These are phyloP conservation scores for Yamadazyma oceani DNA, from an alignment of 1,139 yeast species.

Conservation along the genomic window DNA sequence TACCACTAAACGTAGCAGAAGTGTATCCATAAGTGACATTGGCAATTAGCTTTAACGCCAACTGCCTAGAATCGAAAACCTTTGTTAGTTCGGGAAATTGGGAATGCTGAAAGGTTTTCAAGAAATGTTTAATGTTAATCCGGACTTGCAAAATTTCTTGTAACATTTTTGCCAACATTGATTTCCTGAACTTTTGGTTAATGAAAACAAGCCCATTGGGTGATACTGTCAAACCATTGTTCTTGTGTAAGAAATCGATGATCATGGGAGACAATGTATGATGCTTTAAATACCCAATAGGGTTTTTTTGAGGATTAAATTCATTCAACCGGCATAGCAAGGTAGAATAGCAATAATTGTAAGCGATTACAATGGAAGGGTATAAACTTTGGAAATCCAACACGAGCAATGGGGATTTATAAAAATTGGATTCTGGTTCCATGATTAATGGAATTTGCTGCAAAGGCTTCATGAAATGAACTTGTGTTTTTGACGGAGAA, in stretches of 20 bases:
- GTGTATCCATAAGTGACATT: conserved; percentile 96
- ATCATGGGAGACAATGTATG: conserved; percentile 58
- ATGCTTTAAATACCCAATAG: conserved; percentile 39
- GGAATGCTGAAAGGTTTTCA: conserved; percentile 52
- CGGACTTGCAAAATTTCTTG: conserved; percentile 79
- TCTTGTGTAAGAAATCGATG: conserved; percentile 49
- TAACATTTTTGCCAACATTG: conserved; percentile 80
- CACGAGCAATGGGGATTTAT: conserved; percentile 86
- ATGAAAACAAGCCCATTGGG: conserved; percentile 89
- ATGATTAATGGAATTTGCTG: conserved; percentile 87
- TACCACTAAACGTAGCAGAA: conserved; percentile 90
- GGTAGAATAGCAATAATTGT: conserved; percentile 89
- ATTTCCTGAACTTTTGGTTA: conserved; percentile 62
- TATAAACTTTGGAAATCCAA: conserved; percentile 91
- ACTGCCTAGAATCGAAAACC: conserved; percentile 72
- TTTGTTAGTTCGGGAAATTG: conserved; percentile 39
- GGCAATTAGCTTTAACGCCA: conserved; percentile 86
- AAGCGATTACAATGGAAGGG: conserved; percentile 90
- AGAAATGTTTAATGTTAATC: conserved; percentile 72
- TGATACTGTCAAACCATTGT: conserved; percentile 57
- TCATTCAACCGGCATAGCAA: conserved; percentile 68
- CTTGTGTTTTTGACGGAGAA: conserved; percentile 82
- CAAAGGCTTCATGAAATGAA: conserved; percentile 79
- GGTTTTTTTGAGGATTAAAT: conserved; percentile 36
- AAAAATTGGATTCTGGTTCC: conserved; percentile 87